Evolutionary conservation across 129 eudicot genomes (phyloP).

Genomic region (Glebionis coronaria): DNA sequence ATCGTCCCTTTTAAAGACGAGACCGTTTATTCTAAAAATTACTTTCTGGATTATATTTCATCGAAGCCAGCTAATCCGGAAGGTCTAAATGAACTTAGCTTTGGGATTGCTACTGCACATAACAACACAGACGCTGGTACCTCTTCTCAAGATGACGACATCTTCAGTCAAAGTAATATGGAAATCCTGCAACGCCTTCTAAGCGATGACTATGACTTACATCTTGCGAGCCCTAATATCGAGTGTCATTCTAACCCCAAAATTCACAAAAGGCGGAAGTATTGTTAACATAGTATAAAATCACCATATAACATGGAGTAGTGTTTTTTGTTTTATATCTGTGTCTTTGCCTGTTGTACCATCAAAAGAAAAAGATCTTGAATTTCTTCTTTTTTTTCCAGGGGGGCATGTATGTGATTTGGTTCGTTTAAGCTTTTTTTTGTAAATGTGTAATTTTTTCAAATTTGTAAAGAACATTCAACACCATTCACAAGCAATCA

Average conservation of each 20-base stretch:
- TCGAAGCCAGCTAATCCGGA: neutral
- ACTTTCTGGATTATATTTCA: neutral
- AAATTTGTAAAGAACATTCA: neutral
- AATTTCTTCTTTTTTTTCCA: neutral
- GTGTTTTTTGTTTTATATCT: neutral
- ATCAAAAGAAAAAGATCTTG: neutral
- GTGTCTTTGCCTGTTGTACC: constrained; percentile 4
- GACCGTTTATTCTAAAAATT: neutral
- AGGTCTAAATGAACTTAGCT: neutral
- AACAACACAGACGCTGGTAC: constrained; percentile 18
- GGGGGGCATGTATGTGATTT: constrained; percentile 17
- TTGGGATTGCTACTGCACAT: too few species aligned
- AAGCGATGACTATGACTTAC: neutral
- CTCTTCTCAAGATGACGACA: constrained; percentile 11
- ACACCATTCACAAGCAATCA: neutral
- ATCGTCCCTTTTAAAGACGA: constrained; percentile 21
- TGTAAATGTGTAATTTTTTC: constrained; percentile 19
- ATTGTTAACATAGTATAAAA: constrained; percentile 6
- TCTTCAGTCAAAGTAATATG: neutral
- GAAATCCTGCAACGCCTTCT: neutral
- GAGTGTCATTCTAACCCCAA: constrained; percentile 21
- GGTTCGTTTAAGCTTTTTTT: neutral
- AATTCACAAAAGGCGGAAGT: constrained; percentile 31
- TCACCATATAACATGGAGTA: neutral
- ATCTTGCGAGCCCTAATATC: constrained; percentile 11